phyloP scores from a whole-genome alignment of 805 yeast genomes.

The Dipodascus geniculatus region DNA sequence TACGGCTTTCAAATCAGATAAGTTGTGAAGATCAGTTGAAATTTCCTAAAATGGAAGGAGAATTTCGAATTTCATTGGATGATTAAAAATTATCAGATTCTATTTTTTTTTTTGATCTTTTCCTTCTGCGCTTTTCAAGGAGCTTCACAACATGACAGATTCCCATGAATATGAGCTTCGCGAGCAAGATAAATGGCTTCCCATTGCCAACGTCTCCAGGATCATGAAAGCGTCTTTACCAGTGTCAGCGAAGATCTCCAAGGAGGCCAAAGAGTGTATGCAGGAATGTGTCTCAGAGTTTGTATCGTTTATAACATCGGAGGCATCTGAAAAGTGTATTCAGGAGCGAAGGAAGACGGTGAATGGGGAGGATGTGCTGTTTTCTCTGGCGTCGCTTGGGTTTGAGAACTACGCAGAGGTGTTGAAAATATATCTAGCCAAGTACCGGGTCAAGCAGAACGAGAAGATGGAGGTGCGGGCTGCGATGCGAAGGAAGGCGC shows the following conservation, averaged over 20 bases:
- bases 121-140: background rate
- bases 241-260: constrained; percentile 54
- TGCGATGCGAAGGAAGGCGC: background rate
- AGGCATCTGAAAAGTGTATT: constrained; percentile 45
- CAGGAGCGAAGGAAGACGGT: constrained; percentile 52
- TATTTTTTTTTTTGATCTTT: background rate
- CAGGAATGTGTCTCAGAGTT: constrained; percentile 56
- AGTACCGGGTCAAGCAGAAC: constrained; percentile 32
- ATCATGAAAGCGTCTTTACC: constrained; percentile 63
- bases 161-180: constrained; percentile 34
- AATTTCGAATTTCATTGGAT: background rate
- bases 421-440: constrained; percentile 49
- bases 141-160: background rate
- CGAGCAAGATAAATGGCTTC: constrained; percentile 46
- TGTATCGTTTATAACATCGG: constrained; percentile 51
- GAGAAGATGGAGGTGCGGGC: background rate
- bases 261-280: constrained; percentile 62
- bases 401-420: constrained; percentile 57
- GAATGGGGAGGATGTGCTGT: constrained; percentile 51
- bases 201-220: constrained; percentile 46
- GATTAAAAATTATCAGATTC: background rate
- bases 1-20: background rate
- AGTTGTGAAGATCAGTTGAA: background rate
- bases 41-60: constrained; percentile 1
- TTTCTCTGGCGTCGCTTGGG: constrained; percentile 47